Base-by-base conservation (phyloP, 2,329 filamentous ascomycete genomes). In the Pseudogymnoascus sp. region DNA sequence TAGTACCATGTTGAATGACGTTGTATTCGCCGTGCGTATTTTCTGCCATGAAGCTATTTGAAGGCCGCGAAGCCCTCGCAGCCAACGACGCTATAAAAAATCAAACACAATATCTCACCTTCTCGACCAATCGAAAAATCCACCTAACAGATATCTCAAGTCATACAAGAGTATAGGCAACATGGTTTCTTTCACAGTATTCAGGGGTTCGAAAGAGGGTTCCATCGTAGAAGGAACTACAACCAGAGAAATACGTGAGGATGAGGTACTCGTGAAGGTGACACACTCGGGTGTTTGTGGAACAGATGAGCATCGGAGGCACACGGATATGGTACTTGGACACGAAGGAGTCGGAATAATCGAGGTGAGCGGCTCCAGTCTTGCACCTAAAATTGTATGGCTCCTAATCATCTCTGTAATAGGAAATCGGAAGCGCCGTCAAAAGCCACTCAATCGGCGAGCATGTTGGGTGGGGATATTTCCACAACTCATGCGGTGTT, bases 221-320 rank as follows among this genome's bases (percentile, higher is more conserved):
- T 77, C 78, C 64, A 83, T 87, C 69, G 73, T 79, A 64, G 75
- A 84, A 72, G 72, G 75, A 50, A 77, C 76, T 59, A 82, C 80
- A 46, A 78, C 75, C 18, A 71, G 73, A 44, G 76, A 81, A 14
- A 72, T 84, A 44, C 70, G 69, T 1, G 74, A 76, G 60, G 80
- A 86, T 73, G 77, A 88, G 64, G 85, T 89, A 61, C 78, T 86
- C 28, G 72, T 90, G 70, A 81, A 80, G 63, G 78, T 89, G 66
- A 89, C 86, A 14, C 84, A 86, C 64, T 87, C 85, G 1, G 87
- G 88, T 31, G 77, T 89, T 61, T 90, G 88, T 72, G 85, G 84
- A 60, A 89, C 87, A 3, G 81, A 79, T 64, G 67, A 78, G 59
- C 78, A 81, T 67, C 75, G 72, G 65, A 70, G 63, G 63, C 64